phyloP scores from a whole-genome alignment of 495 filamentous ascomycete species.

The Xylaria intraflava region DNA sequence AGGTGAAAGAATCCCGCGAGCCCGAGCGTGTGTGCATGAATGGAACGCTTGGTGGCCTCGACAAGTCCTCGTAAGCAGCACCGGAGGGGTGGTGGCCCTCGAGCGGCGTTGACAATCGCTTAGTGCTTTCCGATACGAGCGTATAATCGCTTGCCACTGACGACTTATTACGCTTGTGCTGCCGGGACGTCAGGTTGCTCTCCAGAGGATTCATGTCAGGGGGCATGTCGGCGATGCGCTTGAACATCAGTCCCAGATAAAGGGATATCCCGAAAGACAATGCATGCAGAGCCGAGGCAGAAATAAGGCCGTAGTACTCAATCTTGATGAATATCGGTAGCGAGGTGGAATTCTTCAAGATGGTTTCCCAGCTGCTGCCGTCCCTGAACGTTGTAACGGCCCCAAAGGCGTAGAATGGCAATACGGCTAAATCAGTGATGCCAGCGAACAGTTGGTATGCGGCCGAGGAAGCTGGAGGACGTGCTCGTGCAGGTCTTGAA shows the following conservation, averaged over 20 bases:
- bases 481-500: slow-evolving; percentile 53
- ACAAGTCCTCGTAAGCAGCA: slow-evolving; percentile 47
- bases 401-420: slow-evolving; percentile 73
- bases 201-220: slow-evolving; percentile 92
- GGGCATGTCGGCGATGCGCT: slow-evolving; percentile 68
- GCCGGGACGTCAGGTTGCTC: slow-evolving; percentile 67
- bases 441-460: slow-evolving; percentile 80
- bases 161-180: slow-evolving; percentile 67
- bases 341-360: slow-evolving; percentile 45
- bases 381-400: slow-evolving; percentile 50
- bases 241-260: slow-evolving; percentile 69
- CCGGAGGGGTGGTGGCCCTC: slow-evolving; percentile 45
- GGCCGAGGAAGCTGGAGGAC: slow-evolving; percentile 69
- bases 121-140: slow-evolving; percentile 48
- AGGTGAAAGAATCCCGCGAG: slow-evolving; percentile 46
- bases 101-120: slow-evolving; percentile 42
- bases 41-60: slow-evolving; percentile 55
- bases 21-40: slow-evolving; percentile 67
- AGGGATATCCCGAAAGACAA: slow-evolving; percentile 62
- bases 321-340: slow-evolving; percentile 51
- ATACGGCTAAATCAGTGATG: slow-evolving; percentile 60
- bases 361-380: slow-evolving; percentile 53
- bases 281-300: slow-evolving; percentile 59
- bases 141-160: slow-evolving; percentile 50
- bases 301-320: slow-evolving; percentile 57